These are phyloP conservation scores for Conringia planisiliqua DNA, from an alignment of 345 rosid species.

Conservation along the genomic window DNA sequence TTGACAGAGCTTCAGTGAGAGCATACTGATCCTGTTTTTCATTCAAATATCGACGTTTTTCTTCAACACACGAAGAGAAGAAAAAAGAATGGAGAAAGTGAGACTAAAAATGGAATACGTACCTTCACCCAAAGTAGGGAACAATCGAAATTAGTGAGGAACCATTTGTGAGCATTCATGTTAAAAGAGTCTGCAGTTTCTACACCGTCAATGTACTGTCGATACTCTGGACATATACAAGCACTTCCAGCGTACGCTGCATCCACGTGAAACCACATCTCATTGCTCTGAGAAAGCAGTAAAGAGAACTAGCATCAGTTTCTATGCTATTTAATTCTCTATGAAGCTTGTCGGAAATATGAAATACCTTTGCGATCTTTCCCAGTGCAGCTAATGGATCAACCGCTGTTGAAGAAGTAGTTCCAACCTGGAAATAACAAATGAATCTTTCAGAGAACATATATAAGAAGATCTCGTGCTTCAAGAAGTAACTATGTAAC, in stretches of 20 bases:
- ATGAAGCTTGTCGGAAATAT: not conserved
- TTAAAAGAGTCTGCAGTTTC: constrained; percentile 91
- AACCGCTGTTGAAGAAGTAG: constrained; percentile 84
- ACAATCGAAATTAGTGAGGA: constrained; percentile 85
- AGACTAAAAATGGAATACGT: not conserved
- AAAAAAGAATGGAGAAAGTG: not conserved
- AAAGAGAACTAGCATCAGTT: not conserved
- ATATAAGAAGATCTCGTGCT: not conserved
- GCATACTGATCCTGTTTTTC: constrained; percentile 67
- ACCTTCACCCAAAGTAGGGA: constrained; percentile 93
- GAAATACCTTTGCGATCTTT: constrained; percentile 62
- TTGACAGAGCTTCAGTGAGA: constrained; percentile 79
- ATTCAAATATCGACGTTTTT: not conserved
- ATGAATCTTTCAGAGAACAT: not conserved
- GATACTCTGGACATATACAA: too few relatives aligned
- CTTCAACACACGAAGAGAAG: not conserved
- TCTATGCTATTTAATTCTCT: not conserved
- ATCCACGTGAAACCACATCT: constrained; percentile 85
- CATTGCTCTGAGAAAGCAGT: constrained; percentile 46
- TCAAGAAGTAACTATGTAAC: not conserved
- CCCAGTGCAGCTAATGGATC: constrained; percentile 72
- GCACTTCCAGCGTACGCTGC: constrained; percentile 97
- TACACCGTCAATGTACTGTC: too few relatives aligned
- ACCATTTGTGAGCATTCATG: constrained; percentile 95
- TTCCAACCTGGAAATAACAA: constrained; percentile 58